Evolutionary conservation across 768 basidiomycete genomes (phyloP).

Genomic region (Phylloporus scabripes): DNA sequence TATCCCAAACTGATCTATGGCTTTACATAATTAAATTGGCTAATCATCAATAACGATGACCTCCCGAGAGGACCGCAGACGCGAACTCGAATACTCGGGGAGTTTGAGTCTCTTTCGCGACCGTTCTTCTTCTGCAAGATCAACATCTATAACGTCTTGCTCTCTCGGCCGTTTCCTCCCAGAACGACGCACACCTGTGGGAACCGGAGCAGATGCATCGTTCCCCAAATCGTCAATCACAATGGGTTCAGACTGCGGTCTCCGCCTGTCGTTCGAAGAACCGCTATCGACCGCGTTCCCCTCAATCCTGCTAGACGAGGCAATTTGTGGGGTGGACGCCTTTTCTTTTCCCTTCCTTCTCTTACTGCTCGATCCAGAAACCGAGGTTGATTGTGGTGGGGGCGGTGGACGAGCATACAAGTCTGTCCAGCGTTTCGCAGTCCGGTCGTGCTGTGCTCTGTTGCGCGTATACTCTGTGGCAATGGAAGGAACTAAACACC

Average conservation of each 20-base stretch:
- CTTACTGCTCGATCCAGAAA: constrained; percentile 3
- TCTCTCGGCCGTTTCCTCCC: constrained; percentile 36
- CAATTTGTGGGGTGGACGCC: constrained; percentile 7
- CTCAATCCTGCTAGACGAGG: constrained; percentile 5
- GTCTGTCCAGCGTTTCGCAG: constrained; percentile 73
- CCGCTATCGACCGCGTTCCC: constrained; percentile 5
- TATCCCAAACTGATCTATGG: neutral
- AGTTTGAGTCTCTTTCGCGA: constrained; percentile 17
- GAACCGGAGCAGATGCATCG: constrained; percentile 11
- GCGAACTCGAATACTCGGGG: constrained; percentile 9
- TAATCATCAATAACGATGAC: constrained; percentile 44
- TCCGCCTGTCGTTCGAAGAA: constrained; percentile 12
- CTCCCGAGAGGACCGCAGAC: constrained; percentile 29
- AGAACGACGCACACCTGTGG: constrained; percentile 3
- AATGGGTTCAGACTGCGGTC: constrained; percentile 18
- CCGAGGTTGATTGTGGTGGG: constrained; percentile 12
- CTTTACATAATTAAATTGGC: neutral
- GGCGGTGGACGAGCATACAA: constrained; percentile 54
- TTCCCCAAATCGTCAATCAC: constrained; percentile 31
- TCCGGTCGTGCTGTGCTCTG: constrained; percentile 67
- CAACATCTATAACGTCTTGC: constrained; percentile 24
- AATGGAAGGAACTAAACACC: constrained; percentile 55
- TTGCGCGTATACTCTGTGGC: constrained; percentile 64
- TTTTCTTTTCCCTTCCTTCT: constrained; percentile 37
- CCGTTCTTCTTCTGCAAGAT: constrained; percentile 27